Evolutionary conservation across 495 filamentous ascomycete genomes (phyloP).

Genomic region (Aspergillus incahuasiensis): DNA sequence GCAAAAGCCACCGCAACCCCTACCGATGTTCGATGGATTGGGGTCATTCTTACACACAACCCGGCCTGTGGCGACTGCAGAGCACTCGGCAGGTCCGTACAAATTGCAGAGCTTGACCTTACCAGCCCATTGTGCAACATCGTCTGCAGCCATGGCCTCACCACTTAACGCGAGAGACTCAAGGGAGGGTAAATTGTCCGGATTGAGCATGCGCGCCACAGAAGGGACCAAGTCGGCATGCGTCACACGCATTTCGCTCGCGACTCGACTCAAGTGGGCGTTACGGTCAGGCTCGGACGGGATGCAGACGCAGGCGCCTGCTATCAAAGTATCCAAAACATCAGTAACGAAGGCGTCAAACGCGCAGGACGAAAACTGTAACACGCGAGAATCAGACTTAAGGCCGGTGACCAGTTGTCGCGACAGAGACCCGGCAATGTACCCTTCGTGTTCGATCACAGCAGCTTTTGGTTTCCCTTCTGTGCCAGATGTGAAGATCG

Average conservation of each 20-base stretch:
- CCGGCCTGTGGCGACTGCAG: background rate
- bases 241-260: slow-evolving; percentile 16
- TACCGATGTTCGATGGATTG: background rate
- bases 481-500: slow-evolving; percentile 36
- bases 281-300: slow-evolving; percentile 29
- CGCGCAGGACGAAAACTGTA: slow-evolving; percentile 57
- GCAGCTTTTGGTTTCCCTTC: slow-evolving; percentile 42
- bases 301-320: slow-evolving; percentile 36
- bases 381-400: slow-evolving; percentile 30
- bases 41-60: too few species aligned
- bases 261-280: slow-evolving; percentile 18
- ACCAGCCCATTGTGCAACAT: slow-evolving; percentile 20
- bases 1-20: background rate
- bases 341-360: slow-evolving; percentile 54
- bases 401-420: background rate
- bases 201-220: slow-evolving; percentile 18
- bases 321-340: slow-evolving; percentile 46
- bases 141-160: slow-evolving; percentile 11
- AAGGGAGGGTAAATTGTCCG: slow-evolving; percentile 15
- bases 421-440: slow-evolving; percentile 9
- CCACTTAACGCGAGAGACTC: slow-evolving; percentile 20
- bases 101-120: slow-evolving; percentile 3
- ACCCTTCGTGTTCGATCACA: slow-evolving; percentile 28
- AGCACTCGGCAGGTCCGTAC: slow-evolving; percentile 8
- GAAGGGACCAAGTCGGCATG: slow-evolving; percentile 25